A percentile compares a stretch with the other conserved stretches of the same genome.
Evolutionary conservation across 83 land plant species (phyloP).

Genomic region (Diphasiastrum complanatum): DNA sequence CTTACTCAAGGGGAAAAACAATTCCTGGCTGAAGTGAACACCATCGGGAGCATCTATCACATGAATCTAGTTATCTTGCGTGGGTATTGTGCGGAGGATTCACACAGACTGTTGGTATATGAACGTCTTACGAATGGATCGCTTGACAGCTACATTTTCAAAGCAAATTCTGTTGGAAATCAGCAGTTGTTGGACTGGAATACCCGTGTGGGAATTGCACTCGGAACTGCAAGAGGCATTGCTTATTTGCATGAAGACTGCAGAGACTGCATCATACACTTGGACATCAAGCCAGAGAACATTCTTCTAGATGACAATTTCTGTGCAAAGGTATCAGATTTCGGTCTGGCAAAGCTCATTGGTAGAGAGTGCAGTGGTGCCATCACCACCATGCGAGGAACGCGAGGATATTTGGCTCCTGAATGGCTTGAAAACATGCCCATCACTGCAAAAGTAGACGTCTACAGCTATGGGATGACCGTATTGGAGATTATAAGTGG

Average conservation of each 20-base stretch:
- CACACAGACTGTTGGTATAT: constrained; percentile 40
- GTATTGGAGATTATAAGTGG: constrained; percentile 54
- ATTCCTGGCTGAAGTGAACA: constrained; percentile 45
- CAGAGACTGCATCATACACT: constrained; percentile 58
- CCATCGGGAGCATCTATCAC: constrained; percentile 53
- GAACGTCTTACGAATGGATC: constrained; percentile 58
- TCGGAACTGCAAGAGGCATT: constrained; percentile 53
- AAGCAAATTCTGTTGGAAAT: constrained; percentile 7
- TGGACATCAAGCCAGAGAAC: constrained; percentile 65
- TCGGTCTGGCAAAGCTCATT: constrained; percentile 56
- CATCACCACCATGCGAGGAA: constrained; percentile 59
- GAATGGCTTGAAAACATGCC: constrained; percentile 55
- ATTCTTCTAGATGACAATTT: constrained; percentile 37
- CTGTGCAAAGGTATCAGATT: constrained; percentile 48
- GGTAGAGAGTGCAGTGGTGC: constrained; percentile 36
- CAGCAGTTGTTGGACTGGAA: constrained; percentile 39
- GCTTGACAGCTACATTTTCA: constrained; percentile 43
- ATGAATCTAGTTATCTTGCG: constrained; percentile 45
- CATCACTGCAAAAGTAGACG: constrained; percentile 55
- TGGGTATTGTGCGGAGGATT: constrained; percentile 47
- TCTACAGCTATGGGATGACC: constrained; percentile 63
- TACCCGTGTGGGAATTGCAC: constrained; percentile 46
- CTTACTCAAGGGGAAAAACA: constrained; percentile 44
- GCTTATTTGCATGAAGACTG: constrained; percentile 53
- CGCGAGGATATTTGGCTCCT: constrained; percentile 61